These are phyloP conservation scores for Penicillium janthinellum DNA, from an alignment of 2,329 filamentous ascomycete genomes.

Conservation along the genomic window DNA sequence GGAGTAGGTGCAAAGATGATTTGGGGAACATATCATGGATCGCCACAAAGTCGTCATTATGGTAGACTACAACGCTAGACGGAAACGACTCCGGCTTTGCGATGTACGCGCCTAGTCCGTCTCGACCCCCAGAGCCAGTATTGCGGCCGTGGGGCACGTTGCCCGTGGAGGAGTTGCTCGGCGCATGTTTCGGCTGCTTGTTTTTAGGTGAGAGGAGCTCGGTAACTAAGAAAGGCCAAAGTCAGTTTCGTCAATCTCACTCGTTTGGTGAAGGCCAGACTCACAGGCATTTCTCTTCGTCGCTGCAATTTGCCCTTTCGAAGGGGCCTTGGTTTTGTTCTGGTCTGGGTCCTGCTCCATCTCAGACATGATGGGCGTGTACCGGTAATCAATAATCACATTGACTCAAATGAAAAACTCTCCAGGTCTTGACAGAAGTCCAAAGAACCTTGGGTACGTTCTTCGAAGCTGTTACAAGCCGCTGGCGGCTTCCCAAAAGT, in stretches of 20 bases:
- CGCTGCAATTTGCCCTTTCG: slow-evolving; percentile 7
- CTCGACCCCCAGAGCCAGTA: slow-evolving; percentile 49
- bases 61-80: slow-evolving; percentile 62
- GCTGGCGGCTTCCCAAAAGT: not conserved
- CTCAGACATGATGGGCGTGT: slow-evolving; percentile 6
- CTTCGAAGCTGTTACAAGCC: not conserved
- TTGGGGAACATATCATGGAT: slow-evolving; percentile 89
- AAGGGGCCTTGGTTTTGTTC: slow-evolving; percentile 1
- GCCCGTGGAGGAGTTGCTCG: slow-evolving; percentile 20
- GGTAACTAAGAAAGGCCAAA: slow-evolving; percentile 45
- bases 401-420: not conserved
- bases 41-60: slow-evolving; percentile 69
- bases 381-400: not conserved
- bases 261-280: not conserved
- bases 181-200: slow-evolving; percentile 39
- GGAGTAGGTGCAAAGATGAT: slow-evolving; percentile 77
- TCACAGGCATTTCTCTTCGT: slow-evolving; percentile 44
- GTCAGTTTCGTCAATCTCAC: not conserved
- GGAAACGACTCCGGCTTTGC: slow-evolving; percentile 63
- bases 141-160: slow-evolving; percentile 22
- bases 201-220: slow-evolving; percentile 58
- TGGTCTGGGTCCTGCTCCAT: slow-evolving; percentile 1
- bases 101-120: slow-evolving; percentile 69
- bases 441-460: no score
- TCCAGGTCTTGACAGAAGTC: not conserved